phyloP scores from a whole-genome alignment of 257 asterid species.

The Plantago major region DNA sequence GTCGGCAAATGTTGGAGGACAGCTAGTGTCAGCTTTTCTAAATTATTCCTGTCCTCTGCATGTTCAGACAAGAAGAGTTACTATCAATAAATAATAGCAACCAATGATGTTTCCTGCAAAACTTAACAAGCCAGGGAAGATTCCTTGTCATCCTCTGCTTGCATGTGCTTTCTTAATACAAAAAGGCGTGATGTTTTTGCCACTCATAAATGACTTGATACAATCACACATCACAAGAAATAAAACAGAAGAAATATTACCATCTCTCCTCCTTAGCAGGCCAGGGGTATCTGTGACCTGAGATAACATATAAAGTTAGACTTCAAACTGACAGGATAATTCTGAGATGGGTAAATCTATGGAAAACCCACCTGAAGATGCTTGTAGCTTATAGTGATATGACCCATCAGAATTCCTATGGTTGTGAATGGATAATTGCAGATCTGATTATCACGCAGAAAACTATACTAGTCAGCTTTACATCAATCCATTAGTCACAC shows the following conservation, averaged over 20 bases:
- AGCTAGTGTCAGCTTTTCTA: slow-evolving; percentile 95
- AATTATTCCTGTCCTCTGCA: slow-evolving; percentile 95
- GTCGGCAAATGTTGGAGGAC: slow-evolving; percentile 95
- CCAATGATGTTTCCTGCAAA: background rate
- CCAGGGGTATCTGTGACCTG: slow-evolving; percentile 99
- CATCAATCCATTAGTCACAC: background rate
- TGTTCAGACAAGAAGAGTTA: slow-evolving; percentile 18
- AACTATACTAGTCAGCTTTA: background rate
- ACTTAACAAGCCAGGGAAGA: background rate
- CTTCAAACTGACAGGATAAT: slow-evolving; percentile 7
- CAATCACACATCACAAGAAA: slow-evolving; percentile 5
- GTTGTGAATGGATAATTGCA: slow-evolving; percentile 99
- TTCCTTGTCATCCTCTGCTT: too few species aligned
- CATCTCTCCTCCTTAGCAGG: slow-evolving; percentile 71
- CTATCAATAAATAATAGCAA: background rate
- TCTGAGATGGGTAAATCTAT: slow-evolving; percentile 17
- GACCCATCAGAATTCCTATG: slow-evolving; percentile 96
- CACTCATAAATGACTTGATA: slow-evolving; percentile 14
- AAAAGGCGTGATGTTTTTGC: background rate
- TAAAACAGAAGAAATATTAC: slow-evolving; percentile 38
- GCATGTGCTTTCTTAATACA: background rate
- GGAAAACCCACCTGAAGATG: slow-evolving; percentile 46
- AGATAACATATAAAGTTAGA: slow-evolving; percentile 20
- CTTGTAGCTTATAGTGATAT: slow-evolving; percentile 73
- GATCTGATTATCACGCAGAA: slow-evolving; percentile 37